Evolutionary conservation across 352 stramenopile genomes (phyloP).

Genomic region (Saprolegnia parasitica): DNA sequence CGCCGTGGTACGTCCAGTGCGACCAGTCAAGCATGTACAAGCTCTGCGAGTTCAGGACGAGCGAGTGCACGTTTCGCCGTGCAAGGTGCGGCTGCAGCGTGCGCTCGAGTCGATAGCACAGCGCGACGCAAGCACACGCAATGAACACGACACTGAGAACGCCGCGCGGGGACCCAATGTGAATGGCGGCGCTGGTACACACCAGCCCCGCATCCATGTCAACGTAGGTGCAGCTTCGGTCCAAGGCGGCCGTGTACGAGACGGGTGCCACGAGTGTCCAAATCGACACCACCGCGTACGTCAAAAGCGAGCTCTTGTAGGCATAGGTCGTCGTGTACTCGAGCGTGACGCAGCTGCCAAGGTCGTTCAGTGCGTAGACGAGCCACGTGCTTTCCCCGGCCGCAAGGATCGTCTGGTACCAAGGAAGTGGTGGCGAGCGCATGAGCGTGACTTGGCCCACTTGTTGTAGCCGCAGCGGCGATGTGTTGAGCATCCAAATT

Average conservation of each 20-base stretch:
- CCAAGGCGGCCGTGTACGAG: background rate
- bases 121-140: background rate
- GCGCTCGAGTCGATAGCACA: background rate
- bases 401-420: conserved; percentile 20
- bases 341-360: background rate
- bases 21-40: conserved; percentile 4
- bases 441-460: background rate
- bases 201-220: conserved; percentile 6
- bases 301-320: background rate
- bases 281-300: background rate
- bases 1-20: background rate
- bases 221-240: background rate
- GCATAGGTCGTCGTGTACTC: background rate
- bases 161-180: background rate
- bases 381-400: conserved; percentile 8
- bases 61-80: background rate
- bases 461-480: background rate
- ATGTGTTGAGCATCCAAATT: conserved; percentile 1
- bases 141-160: background rate
- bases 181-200: conserved; percentile 7
- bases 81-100: background rate
- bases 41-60: background rate
- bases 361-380: conserved; percentile 8
- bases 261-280: conserved; percentile 8
- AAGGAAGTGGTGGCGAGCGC: background rate